Base-by-base conservation (phyloP, 2,329 filamentous ascomycete genomes). In the Podosphaera xanthii region DNA sequence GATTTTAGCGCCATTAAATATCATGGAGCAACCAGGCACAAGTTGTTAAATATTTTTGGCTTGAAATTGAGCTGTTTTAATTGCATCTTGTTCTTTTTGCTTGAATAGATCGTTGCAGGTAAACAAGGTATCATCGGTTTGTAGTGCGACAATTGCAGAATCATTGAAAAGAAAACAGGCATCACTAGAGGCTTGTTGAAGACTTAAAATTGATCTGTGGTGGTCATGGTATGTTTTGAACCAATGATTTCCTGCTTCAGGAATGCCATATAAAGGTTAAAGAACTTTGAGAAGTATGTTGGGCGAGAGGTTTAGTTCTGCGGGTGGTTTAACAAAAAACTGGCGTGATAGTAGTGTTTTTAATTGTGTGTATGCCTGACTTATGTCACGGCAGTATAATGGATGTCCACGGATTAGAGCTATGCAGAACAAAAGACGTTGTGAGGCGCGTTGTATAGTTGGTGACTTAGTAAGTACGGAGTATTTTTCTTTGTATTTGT, bases 81-180 rank as follows among this genome's bases (percentile, higher is more conserved):
- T 33, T 38, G 9, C 44, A 33, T 34, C 14, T 53, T 57, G 33
- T 44, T 60, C 59, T 36, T 42, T 30, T n/a, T n/a, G 8, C 7
- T 30, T 48, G 22, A 57, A 60, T 40, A 36, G 1, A 10, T 50
- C 36, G 36, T 58, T 40, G 42, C 53, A 55, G 6, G 35, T 31
- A 34, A 60, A 50, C 22, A 60, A 36, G 4, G 59, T 60, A 53
- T 60, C 59, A 50, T 60, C 53, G 7, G 53, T 60, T 56, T 60
- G 59, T 12, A 60, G 31, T 33, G 35, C 58, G 14, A 60, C 44
- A 50, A 60, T 44, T 38, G 53, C 59, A 58, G 33, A 53, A 40
- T 57, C 10, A 49, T 50, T 60, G 35, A 57, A 50, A 4, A 60
- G 34, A 2, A 60, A 30, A 49, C 59, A 60, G 10, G 54, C 42